These are phyloP conservation scores for Linanthus parryae DNA, from an alignment of 148 eudicot species.

Conservation along the genomic window DNA sequence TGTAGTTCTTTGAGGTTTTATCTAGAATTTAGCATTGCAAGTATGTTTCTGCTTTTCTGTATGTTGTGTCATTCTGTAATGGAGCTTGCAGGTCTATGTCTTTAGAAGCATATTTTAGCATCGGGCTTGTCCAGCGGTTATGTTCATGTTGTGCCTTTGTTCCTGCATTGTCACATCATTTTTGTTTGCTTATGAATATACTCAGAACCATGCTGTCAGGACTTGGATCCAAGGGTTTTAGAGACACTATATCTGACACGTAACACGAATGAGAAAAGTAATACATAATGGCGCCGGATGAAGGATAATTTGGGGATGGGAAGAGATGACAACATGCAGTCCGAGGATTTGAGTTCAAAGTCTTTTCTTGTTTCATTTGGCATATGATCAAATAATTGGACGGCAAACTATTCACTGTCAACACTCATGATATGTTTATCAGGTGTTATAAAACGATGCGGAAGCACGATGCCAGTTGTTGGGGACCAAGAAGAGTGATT, in stretches of 20 bases:
- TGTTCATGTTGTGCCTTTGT: not conserved
- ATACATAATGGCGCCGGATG: conserved; percentile 63
- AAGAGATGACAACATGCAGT: conserved; percentile 17
- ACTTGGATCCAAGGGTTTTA: conserved; percentile 66
- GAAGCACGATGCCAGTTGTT: no score
- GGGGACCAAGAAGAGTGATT: no score
- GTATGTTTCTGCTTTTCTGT: no score
- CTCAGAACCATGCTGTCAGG: conserved; percentile 91
- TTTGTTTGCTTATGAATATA: conserved; percentile 5
- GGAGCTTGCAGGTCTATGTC: no score
- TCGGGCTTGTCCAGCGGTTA: not conserved
- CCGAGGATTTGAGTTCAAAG: conserved; percentile 41
- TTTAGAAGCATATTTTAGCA: conserved; percentile 3
- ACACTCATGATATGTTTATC: no score
- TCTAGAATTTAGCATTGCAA: no score
- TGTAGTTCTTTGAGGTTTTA: no score
- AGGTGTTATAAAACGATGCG: no score
- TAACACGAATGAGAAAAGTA: conserved; percentile 27
- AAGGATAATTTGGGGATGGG: conserved; percentile 44
- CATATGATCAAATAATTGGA: conserved; percentile 59
- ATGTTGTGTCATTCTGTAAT: no score
- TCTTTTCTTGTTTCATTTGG: conserved; percentile 75
- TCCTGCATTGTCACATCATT: not conserved
- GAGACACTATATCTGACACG: conserved; percentile 59
- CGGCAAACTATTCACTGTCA: conserved; percentile 39